These are phyloP conservation scores for Musa schizocarpa DNA, from an alignment of 176 grass and related monocot species.

Conservation along the genomic window DNA sequence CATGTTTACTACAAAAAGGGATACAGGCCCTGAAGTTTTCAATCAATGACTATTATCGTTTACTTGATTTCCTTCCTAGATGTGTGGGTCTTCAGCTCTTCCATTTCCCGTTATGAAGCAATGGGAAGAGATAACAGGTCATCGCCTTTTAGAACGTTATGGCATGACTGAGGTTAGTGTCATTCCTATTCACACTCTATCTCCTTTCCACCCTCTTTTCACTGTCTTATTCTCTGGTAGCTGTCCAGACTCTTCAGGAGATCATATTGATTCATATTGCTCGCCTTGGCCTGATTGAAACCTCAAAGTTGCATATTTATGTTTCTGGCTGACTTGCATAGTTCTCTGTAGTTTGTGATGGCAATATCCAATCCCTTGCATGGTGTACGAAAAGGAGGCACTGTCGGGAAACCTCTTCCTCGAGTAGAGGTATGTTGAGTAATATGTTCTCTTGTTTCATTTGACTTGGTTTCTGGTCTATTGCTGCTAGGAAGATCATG, in stretches of 20 bases:
- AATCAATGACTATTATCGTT: background rate
- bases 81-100: constrained; percentile 97
- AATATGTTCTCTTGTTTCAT: constrained; percentile 11
- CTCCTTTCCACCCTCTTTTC: background rate
- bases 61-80: constrained; percentile 33
- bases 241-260: background rate
- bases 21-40: background rate
- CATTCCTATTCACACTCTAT: constrained; percentile 7
- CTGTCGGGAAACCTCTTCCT: constrained; percentile 85
- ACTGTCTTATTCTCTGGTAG: background rate
- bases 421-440: constrained; percentile 56
- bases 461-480: background rate
- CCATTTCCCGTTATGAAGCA: constrained; percentile 85
- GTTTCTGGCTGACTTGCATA: constrained; percentile 19
- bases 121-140: constrained; percentile 84
- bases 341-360: constrained; percentile 80
- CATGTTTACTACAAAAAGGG: background rate
- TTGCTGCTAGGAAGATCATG: background rate
- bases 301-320: background rate
- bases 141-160: constrained; percentile 86
- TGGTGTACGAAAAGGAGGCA: constrained; percentile 66
- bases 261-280: background rate
- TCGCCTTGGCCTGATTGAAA: background rate
- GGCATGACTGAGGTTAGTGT: constrained; percentile 89
- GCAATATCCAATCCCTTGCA: constrained; percentile 85